phyloP scores from a whole-genome alignment of 106 monocot genomes.

The Acorus gramineus region DNA sequence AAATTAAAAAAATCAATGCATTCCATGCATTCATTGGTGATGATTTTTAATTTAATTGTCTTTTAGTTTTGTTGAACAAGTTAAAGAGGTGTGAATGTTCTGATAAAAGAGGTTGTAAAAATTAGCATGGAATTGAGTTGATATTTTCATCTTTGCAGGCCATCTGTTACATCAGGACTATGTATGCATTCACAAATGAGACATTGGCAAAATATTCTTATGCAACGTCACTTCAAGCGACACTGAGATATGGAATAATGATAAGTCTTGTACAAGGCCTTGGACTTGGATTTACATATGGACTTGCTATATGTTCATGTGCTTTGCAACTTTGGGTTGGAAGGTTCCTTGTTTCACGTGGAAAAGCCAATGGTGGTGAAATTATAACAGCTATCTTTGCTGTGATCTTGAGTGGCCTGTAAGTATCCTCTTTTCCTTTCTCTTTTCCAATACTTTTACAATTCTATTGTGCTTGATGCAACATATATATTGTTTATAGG shows the following conservation, averaged over 20 bases:
- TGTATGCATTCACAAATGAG: constrained; percentile 96
- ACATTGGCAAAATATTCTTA: constrained; percentile 99
- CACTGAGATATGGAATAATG: constrained; percentile 91
- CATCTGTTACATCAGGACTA: constrained; percentile 82
- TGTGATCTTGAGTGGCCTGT: constrained; percentile 97
- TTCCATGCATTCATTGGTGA: no score
- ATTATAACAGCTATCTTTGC: constrained; percentile 85
- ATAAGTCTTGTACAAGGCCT: constrained; percentile 99
- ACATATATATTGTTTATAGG: constrained; percentile 30
- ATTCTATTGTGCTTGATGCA: neutral
- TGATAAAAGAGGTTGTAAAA: no score
- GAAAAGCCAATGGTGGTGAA: constrained; percentile 92
- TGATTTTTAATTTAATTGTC: no score
- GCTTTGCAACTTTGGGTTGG: constrained; percentile 98
- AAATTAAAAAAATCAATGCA: no score
- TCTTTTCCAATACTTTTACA: neutral
- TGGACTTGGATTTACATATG: constrained; percentile 99
- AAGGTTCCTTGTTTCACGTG: constrained; percentile 55
- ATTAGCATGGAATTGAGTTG: no score
- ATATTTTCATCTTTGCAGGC: constrained; percentile 32
- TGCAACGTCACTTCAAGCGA: constrained; percentile 97
- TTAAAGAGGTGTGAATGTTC: no score
- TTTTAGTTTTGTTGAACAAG: no score
- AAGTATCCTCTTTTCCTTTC: constrained; percentile 14
- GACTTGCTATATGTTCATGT: constrained; percentile 98